Evolutionary conservation across 2,329 filamentous ascomycete genomes (phyloP), one percentile per base, ranked within the genome.

Genomic region (Thielaviopsis populi): DNA sequence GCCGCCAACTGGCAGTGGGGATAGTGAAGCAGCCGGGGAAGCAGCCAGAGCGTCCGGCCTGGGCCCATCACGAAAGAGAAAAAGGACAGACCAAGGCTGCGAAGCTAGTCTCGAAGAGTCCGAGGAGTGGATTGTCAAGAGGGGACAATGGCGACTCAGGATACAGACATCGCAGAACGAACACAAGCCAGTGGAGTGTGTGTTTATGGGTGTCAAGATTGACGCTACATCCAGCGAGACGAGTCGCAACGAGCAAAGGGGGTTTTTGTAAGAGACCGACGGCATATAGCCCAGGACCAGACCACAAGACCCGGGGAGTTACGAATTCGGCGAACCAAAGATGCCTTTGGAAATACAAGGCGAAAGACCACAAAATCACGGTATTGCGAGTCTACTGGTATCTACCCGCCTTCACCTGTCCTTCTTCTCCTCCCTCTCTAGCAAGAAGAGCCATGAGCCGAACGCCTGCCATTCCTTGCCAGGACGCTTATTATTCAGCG

Each of bases 191-290:
- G 76, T 77, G 64, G 87, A 92, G 74, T 86, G 89, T 65, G 79
- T 89, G 24, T 78, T 95, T 60, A 79, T 87, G 17, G 88, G 84
- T 0, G 87, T 91, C 41, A 90, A 88, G 73, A 71, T 95, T 30
- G 87, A 95, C 68, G 87, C 85, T 0, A 81, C 84, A 68, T 86
- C 80, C 62, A 80, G 78, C 7, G 83, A 92, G 73, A 77, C 78
- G 67, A 79, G 79, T 11, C 80, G 88, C 67, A 95, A 95, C 74
- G 74, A 74, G 60, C 73, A 77, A 61, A 80, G 87, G 67, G 75
- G 74, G 0, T 95, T 95, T 71, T 72, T 95, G 37, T 42, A 37
- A 56, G 53, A 33, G 5, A n/a, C 1, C 15, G 17, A 8, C 48
- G 64, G 70, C 27, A 50, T 66, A 3, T 66, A 68, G 10, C 54